A percentile compares a stretch with the other conserved stretches of the same genome.
These are phyloP conservation scores for Clonostachys byssicola DNA, from an alignment of 2,329 filamentous ascomycete species.

Conservation along the genomic window DNA sequence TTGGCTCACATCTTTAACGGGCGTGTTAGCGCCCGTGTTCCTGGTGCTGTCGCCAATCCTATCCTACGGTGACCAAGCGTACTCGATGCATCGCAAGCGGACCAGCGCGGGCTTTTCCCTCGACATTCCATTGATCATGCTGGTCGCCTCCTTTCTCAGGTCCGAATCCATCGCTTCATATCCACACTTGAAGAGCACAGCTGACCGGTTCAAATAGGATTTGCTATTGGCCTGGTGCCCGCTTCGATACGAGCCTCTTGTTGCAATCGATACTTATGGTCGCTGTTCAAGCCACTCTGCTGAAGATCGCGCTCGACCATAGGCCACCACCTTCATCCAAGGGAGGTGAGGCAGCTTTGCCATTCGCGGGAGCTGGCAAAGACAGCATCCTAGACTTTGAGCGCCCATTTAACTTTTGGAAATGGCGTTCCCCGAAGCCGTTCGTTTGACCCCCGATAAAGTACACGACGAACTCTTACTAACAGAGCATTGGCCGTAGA, in stretches of 20 bases:
- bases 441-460: slow-evolving; percentile 26
- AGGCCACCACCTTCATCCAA: slow-evolving; percentile 56
- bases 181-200: slow-evolving; percentile 10
- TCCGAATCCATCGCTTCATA: slow-evolving; percentile 19
- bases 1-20: slow-evolving; percentile 44
- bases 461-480: not conserved
- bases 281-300: slow-evolving; percentile 54
- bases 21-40: slow-evolving; percentile 58
- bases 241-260: slow-evolving; percentile 60
- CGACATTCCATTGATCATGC: slow-evolving; percentile 70
- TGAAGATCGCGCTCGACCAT: slow-evolving; percentile 66
- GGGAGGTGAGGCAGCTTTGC: slow-evolving; percentile 54
- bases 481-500: slow-evolving; percentile 23
- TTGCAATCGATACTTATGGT: slow-evolving; percentile 65
- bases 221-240: slow-evolving; percentile 66
- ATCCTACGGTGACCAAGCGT: slow-evolving; percentile 62
- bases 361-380: slow-evolving; percentile 52
- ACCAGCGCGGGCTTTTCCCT: slow-evolving; percentile 66
- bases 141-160: slow-evolving; percentile 63
- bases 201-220: slow-evolving; percentile 36
- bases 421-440: slow-evolving; percentile 70
- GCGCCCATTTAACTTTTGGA: slow-evolving; percentile 77
- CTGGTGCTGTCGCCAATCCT: slow-evolving; percentile 59
- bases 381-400: slow-evolving; percentile 30
- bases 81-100: slow-evolving; percentile 60